These are phyloP conservation scores for Cucumis hystrix DNA, from an alignment of 306 rosid species.

Conservation along the genomic window DNA sequence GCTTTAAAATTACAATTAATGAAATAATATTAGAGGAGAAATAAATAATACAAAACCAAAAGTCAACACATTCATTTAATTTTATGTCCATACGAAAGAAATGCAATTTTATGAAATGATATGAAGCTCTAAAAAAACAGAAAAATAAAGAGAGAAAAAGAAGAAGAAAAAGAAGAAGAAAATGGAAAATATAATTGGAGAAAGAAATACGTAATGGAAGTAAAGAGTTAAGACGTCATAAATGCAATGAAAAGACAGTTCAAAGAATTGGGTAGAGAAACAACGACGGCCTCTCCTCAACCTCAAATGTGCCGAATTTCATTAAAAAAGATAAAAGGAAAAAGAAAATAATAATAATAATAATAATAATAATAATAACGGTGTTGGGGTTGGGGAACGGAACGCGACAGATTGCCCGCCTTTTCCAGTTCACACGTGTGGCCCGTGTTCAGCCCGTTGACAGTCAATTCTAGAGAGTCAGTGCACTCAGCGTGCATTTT, in stretches of 20 bases:
- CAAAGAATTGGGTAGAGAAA: neutral
- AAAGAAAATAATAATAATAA: neutral
- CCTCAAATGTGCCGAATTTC: neutral
- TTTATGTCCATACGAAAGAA: no score
- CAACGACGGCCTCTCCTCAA: neutral
- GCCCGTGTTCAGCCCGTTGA: neutral
- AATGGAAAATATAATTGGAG: neutral
- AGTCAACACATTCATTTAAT: no score
- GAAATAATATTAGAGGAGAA: no score
- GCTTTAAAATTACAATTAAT: no score
- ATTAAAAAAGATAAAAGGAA: neutral
- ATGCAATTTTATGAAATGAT: no score
- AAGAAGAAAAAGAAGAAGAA: neutral
- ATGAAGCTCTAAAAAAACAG: no score
- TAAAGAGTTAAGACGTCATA: constrained; percentile 1
- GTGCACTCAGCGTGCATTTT: neutral
- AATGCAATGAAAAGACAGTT: constrained; percentile 2
- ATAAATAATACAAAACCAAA: no score
- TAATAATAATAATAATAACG: neutral
- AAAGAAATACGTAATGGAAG: neutral
- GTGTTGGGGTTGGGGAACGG: neutral
- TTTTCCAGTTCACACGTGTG: neutral
- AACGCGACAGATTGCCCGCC: neutral
- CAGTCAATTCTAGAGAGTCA: neutral
- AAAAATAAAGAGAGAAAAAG: neutral